These are phyloP conservation scores for Scalesia atractyloides DNA, from an alignment of 129 eudicot species.

Conservation along the genomic window DNA sequence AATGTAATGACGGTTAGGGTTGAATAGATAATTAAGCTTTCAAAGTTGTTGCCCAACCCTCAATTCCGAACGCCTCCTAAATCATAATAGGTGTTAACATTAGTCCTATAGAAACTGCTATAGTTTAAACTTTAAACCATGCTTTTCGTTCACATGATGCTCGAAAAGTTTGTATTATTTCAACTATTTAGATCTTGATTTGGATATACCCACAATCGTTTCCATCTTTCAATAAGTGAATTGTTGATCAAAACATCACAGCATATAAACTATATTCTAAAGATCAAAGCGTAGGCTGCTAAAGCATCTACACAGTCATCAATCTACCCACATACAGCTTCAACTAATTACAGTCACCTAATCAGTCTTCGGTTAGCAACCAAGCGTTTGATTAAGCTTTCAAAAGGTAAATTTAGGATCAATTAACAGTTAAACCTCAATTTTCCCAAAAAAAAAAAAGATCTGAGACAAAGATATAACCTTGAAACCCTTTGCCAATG, in stretches of 20 bases:
- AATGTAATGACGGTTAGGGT: neutral
- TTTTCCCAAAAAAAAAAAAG: neutral
- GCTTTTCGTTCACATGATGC: neutral
- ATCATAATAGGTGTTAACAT: neutral
- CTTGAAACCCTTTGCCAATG: constrained; percentile 99
- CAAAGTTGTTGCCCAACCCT: neutral
- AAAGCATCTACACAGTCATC: neutral
- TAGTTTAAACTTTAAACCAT: neutral
- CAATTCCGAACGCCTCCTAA: neutral
- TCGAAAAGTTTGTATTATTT: too few relatives aligned
- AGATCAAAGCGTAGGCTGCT: neutral
- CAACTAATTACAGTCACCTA: neutral
- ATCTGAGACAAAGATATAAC: constrained; percentile 18
- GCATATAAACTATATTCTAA: neutral
- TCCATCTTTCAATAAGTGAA: neutral
- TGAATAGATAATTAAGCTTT: neutral
- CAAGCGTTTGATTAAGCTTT: neutral
- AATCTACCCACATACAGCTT: neutral
- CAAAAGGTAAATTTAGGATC: neutral
- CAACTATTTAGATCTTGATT: neutral
- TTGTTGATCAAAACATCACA: neutral
- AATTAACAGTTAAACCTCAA: neutral
- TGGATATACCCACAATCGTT: neutral
- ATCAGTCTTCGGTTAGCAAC: neutral
- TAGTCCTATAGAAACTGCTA: neutral